Evolutionary conservation across 495 filamentous ascomycete species (phyloP).

Genomic region (Neurospora sublineolata): DNA sequence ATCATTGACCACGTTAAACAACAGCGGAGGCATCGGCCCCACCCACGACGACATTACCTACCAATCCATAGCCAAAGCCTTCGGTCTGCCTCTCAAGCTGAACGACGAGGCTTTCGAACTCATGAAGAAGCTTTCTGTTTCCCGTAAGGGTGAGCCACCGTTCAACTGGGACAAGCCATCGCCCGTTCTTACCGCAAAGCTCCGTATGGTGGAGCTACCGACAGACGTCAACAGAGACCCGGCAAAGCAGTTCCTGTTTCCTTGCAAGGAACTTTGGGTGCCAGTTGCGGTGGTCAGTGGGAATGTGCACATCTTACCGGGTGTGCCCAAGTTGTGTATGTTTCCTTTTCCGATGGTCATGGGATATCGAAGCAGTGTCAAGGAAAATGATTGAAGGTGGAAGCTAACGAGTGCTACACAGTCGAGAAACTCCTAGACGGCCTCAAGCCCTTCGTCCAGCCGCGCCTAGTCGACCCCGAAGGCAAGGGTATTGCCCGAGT

Average conservation of each 20-base stretch:
- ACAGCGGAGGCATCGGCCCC: slow-evolving; percentile 83
- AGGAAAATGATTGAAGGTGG: background rate
- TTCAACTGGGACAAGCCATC: slow-evolving; percentile 83
- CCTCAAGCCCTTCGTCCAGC: slow-evolving; percentile 56
- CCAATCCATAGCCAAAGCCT: slow-evolving; percentile 82
- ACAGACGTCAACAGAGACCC: slow-evolving; percentile 50
- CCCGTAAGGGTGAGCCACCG: slow-evolving; percentile 55
- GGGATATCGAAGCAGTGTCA: background rate
- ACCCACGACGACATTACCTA: slow-evolving; percentile 98
- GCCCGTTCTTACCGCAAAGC: slow-evolving; percentile 62
- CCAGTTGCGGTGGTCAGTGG: slow-evolving; percentile 78
- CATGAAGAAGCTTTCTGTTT: slow-evolving; percentile 72
- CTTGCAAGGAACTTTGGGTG: slow-evolving; percentile 78
- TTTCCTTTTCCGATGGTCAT: background rate
- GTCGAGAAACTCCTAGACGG: slow-evolving; percentile 65
- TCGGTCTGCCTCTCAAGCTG: slow-evolving; percentile 59
- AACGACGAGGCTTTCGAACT: slow-evolving; percentile 63
- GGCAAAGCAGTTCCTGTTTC: slow-evolving; percentile 61
- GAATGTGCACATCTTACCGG: slow-evolving; percentile 88
- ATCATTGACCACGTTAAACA: background rate
- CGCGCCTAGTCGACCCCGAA: slow-evolving; percentile 62
- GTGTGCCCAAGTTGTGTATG: slow-evolving; percentile 67
- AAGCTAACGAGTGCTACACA: slow-evolving; percentile 2
- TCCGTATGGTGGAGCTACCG: slow-evolving; percentile 83
- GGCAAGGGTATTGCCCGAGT: slow-evolving; percentile 68